Evolutionary conservation across 306 rosid species (phyloP), one percentile per base, ranked within the genome.

Genomic region (Rosa persica): DNA sequence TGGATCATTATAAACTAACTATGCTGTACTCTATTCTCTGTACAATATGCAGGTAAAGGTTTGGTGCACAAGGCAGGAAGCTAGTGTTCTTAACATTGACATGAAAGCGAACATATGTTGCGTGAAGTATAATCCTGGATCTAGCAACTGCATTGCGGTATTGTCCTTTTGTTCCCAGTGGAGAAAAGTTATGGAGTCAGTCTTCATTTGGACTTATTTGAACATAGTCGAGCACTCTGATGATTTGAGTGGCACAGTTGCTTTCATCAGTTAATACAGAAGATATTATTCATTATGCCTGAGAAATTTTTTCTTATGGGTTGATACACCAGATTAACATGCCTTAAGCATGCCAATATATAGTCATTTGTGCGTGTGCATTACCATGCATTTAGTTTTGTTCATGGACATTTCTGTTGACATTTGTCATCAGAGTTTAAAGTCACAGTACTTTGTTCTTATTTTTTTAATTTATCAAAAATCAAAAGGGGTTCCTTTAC

Each of bases 81-180:
- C 93, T 74, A 95, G 98, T 46, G 99, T 90, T 78, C 84, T 89
- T 43, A 90, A 95, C 79, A 95, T 93, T 81, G 99, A 95, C 84
- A 93, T 95, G 98, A 93, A 95, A 91, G 99, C 99, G 27, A 95
- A 95, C 89, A 95, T 95, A 82, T 95, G 99, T 75, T 93, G 97
- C 57, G 99, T 95, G 74, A 93, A 95, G 82, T 95, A 91, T 84
- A 95, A 95, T 85, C 99, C 99, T 81, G 97, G 99, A 84, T 93
- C 98, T 7, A 84, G 98, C 83, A 79, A 92, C 89, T 81, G 85
- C 80, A 91, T 95, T 80, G 98, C 98, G 49, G 99, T 95, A 91
- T 76, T 90, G 62, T 40, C 80, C 81, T 83, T 85, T 75, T 72
- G 22, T 79, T 51, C 22, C 34, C 62, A 65, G 61, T 83, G 64